Conservation (phyloP, 352 stramenopile genomes). For the Phytopythium mirpurense region DNA sequence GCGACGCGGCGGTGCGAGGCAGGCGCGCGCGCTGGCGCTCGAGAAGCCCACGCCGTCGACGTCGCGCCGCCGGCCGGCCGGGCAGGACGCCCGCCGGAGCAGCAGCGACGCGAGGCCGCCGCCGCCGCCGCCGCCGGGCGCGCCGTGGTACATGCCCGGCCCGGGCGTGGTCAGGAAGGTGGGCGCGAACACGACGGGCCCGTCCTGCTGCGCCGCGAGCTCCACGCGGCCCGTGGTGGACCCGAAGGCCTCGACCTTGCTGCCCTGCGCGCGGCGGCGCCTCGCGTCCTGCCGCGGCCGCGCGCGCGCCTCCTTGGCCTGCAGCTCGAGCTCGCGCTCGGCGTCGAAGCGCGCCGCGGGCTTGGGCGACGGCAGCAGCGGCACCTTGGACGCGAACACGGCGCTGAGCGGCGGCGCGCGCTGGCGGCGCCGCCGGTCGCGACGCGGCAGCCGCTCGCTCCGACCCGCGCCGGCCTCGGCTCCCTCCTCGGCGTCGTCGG, state of each 20-base stretch:
- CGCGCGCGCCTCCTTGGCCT: slow-evolving; percentile 40
- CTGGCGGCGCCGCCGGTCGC: background rate
- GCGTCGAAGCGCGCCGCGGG: slow-evolving; percentile 38
- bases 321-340: slow-evolving; percentile 60
- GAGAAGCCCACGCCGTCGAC: slow-evolving; percentile 59
- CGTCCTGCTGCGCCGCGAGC: slow-evolving; percentile 47
- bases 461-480: background rate
- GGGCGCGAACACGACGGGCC: slow-evolving; percentile 35
- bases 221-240: slow-evolving; percentile 54
- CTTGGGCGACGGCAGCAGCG: slow-evolving; percentile 45
- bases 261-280: slow-evolving; percentile 9
- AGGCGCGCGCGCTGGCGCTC: slow-evolving; percentile 56
- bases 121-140: background rate
- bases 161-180: slow-evolving; percentile 54
- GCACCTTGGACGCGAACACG: slow-evolving; percentile 74
- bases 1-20: slow-evolving; percentile 36
- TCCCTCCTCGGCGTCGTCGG: background rate
- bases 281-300: slow-evolving; percentile 21
- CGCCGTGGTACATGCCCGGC: slow-evolving; percentile 41
- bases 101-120: background rate
- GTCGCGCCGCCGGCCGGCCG: background rate
- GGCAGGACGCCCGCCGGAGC: background rate
- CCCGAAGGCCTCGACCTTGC: slow-evolving; percentile 61
- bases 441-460: background rate
- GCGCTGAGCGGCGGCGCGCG: slow-evolving; percentile 33